These are phyloP conservation scores for Dichotomocladium elegans DNA, from an alignment of 371 early-diverging fungal species.

Conservation along the genomic window DNA sequence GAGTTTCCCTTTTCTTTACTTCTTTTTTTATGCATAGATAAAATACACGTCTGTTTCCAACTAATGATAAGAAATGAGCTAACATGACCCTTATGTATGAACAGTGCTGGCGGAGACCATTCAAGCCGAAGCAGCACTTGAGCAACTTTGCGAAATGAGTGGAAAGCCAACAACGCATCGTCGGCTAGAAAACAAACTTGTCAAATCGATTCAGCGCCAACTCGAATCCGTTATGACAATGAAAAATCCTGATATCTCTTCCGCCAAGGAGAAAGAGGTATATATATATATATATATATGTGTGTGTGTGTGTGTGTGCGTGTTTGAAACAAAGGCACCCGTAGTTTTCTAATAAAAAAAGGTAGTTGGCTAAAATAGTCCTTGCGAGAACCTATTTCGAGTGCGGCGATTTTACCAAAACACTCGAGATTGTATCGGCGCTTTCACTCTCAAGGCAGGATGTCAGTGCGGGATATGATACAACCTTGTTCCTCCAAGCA, in stretches of 20 bases:
- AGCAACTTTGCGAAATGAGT: conserved; percentile 8
- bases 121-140: conserved; percentile 37
- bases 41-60: not conserved
- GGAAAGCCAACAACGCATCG: conserved; percentile 19
- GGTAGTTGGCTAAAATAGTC: conserved; percentile 39
- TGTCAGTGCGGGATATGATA: conserved; percentile 46
- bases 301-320: no score
- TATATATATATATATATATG: no score
- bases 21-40: not conserved
- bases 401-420: conserved; percentile 28
- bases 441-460: conserved; percentile 25
- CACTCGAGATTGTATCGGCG: conserved; percentile 25
- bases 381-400: conserved; percentile 38
- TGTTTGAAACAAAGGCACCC: no score
- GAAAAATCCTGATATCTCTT: not conserved
- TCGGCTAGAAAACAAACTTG: conserved; percentile 17
- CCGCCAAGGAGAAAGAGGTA: conserved; percentile 30
- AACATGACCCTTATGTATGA: not conserved
- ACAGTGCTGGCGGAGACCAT: conserved; percentile 46
- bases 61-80: no score
- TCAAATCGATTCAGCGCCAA: conserved; percentile 25
- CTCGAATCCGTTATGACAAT: conserved; percentile 19
- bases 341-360: not conserved
- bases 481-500: conserved; percentile 48
- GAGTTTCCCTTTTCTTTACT: not conserved